Conservation (phyloP, 2,329 filamentous ascomycete species). For the Pestalotiopsis sp. region DNA sequence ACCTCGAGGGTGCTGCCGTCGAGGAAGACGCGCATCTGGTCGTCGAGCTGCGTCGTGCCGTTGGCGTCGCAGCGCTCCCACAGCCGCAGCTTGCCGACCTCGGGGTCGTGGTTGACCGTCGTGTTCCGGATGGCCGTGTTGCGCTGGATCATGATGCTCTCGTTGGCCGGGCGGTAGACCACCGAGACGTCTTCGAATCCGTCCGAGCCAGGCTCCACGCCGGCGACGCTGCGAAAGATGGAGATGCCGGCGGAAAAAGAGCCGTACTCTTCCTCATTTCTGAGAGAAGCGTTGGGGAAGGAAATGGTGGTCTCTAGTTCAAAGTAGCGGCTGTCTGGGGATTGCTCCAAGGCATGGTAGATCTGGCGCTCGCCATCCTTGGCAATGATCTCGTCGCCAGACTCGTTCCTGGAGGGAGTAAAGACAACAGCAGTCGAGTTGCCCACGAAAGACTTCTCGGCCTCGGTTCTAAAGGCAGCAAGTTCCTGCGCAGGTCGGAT, state of each 20-base stretch:
- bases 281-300: neutral
- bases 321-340: neutral
- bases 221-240: neutral
- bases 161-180: neutral
- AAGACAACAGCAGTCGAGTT: neutral
- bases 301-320: neutral
- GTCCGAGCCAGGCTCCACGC: neutral
- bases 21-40: neutral
- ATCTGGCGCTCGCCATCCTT: neutral
- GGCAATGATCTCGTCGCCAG: neutral
- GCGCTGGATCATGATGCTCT: neutral
- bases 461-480: neutral
- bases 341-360: neutral
- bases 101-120: neutral
- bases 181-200: neutral
- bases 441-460: neutral
- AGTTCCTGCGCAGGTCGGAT: neutral
- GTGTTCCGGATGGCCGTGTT: neutral
- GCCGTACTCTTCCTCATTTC: neutral
- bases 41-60: neutral
- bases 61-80: neutral
- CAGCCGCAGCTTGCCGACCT: neutral
- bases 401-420: neutral
- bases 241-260: neutral
- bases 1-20: neutral